These are phyloP conservation scores for Dipodascus albidus DNA, from an alignment of 805 yeast species.

Conservation along the genomic window DNA sequence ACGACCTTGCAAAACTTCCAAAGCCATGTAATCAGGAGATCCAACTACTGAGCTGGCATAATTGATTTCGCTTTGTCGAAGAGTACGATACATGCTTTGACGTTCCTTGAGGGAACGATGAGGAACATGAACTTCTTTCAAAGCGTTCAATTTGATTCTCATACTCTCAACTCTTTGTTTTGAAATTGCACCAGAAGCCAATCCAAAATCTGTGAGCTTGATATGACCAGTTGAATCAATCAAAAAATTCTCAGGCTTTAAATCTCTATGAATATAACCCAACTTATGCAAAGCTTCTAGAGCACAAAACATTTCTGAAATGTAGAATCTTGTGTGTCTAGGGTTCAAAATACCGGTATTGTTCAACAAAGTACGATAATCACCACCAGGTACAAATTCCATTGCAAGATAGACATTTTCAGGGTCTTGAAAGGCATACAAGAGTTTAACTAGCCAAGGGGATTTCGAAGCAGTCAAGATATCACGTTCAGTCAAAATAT, in stretches of 20 bases:
- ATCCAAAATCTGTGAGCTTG: slow-evolving; percentile 90
- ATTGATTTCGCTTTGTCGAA: slow-evolving; percentile 60
- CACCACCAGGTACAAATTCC: slow-evolving; percentile 99
- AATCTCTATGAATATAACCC: slow-evolving; percentile 93
- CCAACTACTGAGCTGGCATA: slow-evolving; percentile 96
- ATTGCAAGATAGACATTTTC: slow-evolving; percentile 88
- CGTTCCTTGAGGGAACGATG: slow-evolving; percentile 77
- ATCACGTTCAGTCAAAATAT: slow-evolving; percentile 92
- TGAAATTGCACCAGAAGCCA: slow-evolving; percentile 93
- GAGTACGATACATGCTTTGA: slow-evolving; percentile 71
- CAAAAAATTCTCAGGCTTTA: slow-evolving; percentile 89
- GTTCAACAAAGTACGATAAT: slow-evolving; percentile 84
- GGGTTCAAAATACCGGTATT: slow-evolving; percentile 90
- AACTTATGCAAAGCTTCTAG: slow-evolving; percentile 88
- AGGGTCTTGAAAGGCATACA: slow-evolving; percentile 90
- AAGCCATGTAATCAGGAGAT: slow-evolving; percentile 97
- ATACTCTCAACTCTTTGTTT: slow-evolving; percentile 88
- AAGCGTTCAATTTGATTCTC: slow-evolving; percentile 52
- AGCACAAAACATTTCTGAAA: slow-evolving; percentile 93
- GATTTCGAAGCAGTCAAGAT: slow-evolving; percentile 91
- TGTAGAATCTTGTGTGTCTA: slow-evolving; percentile 89
- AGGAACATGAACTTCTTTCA: slow-evolving; percentile 61
- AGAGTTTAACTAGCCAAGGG: slow-evolving; percentile 89
- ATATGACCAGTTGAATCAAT: slow-evolving; percentile 88
- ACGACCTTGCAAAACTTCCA: slow-evolving; percentile 91